Conservation (phyloP, 805 yeast species). For the Jamesozyma hellenica region DNA sequence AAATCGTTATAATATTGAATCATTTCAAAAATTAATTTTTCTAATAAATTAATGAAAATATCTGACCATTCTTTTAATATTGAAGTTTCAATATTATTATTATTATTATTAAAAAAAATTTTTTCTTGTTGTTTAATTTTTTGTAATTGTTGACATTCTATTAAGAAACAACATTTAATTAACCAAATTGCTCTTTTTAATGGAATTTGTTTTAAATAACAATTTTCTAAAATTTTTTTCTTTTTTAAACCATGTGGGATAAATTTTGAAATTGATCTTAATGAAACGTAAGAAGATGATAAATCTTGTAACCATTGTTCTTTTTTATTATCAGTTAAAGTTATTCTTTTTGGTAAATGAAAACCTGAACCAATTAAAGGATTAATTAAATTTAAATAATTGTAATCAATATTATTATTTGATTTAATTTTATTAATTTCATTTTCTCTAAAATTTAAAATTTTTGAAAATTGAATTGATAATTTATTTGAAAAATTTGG, state of each 20-base stretch:
- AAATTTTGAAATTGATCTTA: slow-evolving; percentile 59
- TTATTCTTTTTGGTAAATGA: slow-evolving; percentile 45
- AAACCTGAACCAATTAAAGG: slow-evolving; percentile 26
- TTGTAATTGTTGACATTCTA: slow-evolving; percentile 39
- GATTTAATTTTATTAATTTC: slow-evolving; percentile 24
- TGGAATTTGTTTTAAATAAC: slow-evolving; percentile 60
- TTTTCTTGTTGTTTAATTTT: slow-evolving; percentile 2
- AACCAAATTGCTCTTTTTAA: slow-evolving; percentile 83
- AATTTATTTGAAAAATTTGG: slow-evolving; percentile 24
- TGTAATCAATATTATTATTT: not conserved
- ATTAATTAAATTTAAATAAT: slow-evolving; percentile 8
- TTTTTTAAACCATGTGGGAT: slow-evolving; percentile 87
- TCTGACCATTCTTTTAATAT: slow-evolving; percentile 90
- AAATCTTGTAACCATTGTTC: slow-evolving; percentile 81
- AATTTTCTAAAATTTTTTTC: slow-evolving; percentile 60
- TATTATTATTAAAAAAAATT: not conserved
- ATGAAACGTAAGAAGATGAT: slow-evolving; percentile 55
- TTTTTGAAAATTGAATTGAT: slow-evolving; percentile 22
- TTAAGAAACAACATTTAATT: slow-evolving; percentile 74
- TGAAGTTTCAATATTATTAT: slow-evolving; percentile 9
- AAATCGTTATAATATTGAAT: slow-evolving; percentile 22
- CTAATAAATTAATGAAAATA: slow-evolving; percentile 51
- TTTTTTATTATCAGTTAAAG: slow-evolving; percentile 75
- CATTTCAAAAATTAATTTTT: slow-evolving; percentile 28
- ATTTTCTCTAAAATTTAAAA: slow-evolving; percentile 24